A percentile compares a stretch with the other conserved stretches of the same genome.
Conservation (phyloP, 768 basidiomycete species). For the Lentinula lateritia region DNA sequence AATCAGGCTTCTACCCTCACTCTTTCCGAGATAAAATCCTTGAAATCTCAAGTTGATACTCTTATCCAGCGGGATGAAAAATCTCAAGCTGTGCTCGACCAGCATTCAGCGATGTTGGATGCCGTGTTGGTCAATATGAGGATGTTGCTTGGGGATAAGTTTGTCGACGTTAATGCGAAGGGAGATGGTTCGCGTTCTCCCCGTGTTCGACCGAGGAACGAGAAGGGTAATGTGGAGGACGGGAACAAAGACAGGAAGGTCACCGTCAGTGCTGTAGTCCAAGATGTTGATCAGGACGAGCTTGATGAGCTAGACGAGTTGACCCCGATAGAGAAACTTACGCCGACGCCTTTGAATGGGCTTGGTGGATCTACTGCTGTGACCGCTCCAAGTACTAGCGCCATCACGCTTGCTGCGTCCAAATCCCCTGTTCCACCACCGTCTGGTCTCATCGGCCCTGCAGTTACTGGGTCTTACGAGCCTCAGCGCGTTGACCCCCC, state of each 20-base stretch:
- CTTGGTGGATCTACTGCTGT: background rate
- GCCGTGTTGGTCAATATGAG: slow-evolving; percentile 3
- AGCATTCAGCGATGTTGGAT: background rate
- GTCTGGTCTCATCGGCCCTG: background rate
- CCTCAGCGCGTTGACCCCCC: background rate
- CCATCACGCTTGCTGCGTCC: too few relatives aligned
- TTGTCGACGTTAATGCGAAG: background rate
- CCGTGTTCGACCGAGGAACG: too few relatives aligned
- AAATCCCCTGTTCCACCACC: too few relatives aligned
- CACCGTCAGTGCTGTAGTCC: background rate
- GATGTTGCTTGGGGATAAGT: background rate
- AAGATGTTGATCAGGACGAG: background rate
- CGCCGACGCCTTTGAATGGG: background rate
- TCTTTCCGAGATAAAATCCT: background rate
- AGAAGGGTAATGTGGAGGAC: too few relatives aligned
- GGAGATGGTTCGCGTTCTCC: background rate
- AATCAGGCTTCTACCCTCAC: background rate
- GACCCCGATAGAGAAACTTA: background rate
- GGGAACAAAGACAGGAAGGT: too few relatives aligned
- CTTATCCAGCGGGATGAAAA: background rate
- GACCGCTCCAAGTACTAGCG: background rate
- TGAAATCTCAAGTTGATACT: background rate
- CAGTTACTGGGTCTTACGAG: background rate
- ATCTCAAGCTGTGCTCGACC: background rate
- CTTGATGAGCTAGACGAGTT: slow-evolving; percentile 4